Evolutionary conservation across 2,329 filamentous ascomycete genomes (phyloP), one percentile per base, ranked within the genome.

Genomic region (Claviceps quebecensis): DNA sequence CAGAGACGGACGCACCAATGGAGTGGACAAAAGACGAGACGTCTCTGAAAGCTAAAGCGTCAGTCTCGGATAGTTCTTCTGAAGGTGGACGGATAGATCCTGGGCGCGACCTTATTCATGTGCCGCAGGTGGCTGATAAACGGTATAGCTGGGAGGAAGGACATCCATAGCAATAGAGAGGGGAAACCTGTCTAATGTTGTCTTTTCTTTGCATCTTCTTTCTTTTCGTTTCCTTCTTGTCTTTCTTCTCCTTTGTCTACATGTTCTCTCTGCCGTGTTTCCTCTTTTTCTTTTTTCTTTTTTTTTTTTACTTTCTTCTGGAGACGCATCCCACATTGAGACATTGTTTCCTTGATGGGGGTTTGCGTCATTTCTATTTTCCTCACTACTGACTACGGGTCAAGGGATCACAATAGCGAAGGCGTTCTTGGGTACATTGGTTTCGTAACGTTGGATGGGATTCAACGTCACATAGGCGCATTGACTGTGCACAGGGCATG

Each of bases 121-220:
- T 77, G 9, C 74, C 74, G 2, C 74, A 77, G 57, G 59, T 73
- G 52, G 71, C 74, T 3, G 69, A 69, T 36, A 69, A 66, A 55
- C 65, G 74, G 38, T 77, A 75, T 50, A 77, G 74, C 55, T 77
- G 74, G 73, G 74, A 77, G 56, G 65, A 70, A 5, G 62, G 65
- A 17, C 40, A 23, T 16, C 4, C 41, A 16, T 44, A 44, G 19
- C 16, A 44, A 19, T 44, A 34, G 29, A 11, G 29, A 34, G 9
- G 29, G 3, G 29, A 34, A 34, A 4, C 29, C 29, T 34, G 29
- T 34, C 9, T 34, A 9, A 34, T 34, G 9, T 11, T 11, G 29
- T 34, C 1, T 34, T 34, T 11, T 5, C 14, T 44, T n/a, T 26
- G 23, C 23, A 7, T 26, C 23, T 23, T 3, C 5, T 22, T 43